Conservation (phyloP, 768 basidiomycete species). For the Mycena metata region DNA sequence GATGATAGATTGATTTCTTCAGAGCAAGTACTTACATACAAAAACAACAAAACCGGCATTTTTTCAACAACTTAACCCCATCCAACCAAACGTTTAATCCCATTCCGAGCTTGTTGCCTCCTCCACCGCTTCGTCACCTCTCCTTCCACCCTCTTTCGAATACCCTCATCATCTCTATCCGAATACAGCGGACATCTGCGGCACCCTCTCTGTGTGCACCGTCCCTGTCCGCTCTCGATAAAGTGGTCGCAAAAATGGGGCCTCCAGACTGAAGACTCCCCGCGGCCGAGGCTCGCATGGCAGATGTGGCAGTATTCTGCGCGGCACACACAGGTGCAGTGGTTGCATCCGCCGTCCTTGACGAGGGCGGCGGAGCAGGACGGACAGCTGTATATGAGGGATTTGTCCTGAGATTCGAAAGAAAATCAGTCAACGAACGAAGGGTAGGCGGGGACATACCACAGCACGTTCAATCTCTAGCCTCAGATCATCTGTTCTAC, state of each 20-base stretch:
- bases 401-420: conserved; percentile 23
- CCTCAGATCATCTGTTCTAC: conserved; percentile 28
- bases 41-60: conserved; percentile 12
- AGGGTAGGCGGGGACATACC: conserved; percentile 24
- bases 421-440: conserved; percentile 14
- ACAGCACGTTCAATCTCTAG: conserved; percentile 31
- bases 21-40: not conserved
- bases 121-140: conserved; percentile 24
- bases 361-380: conserved; percentile 24
- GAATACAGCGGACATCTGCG: conserved; percentile 25
- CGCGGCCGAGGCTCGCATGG: conserved; percentile 20
- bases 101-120: conserved; percentile 24
- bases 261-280: conserved; percentile 22
- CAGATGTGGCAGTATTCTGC: conserved; percentile 30
- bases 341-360: conserved; percentile 29
- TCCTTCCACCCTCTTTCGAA: conserved; percentile 23
- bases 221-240: conserved; percentile 17
- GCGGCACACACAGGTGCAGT: conserved; percentile 27
- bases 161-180: conserved; percentile 29
- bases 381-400: conserved; percentile 29
- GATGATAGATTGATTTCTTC: conserved; percentile 19
- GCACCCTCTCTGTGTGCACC: conserved; percentile 15
- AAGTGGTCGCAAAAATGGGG: conserved; percentile 26
- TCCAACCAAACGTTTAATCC: conserved; percentile 24
- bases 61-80: conserved; percentile 20